phyloP scores from a whole-genome alignment of 768 basidiomycete genomes.

The Tricholoma flavovirens region DNA sequence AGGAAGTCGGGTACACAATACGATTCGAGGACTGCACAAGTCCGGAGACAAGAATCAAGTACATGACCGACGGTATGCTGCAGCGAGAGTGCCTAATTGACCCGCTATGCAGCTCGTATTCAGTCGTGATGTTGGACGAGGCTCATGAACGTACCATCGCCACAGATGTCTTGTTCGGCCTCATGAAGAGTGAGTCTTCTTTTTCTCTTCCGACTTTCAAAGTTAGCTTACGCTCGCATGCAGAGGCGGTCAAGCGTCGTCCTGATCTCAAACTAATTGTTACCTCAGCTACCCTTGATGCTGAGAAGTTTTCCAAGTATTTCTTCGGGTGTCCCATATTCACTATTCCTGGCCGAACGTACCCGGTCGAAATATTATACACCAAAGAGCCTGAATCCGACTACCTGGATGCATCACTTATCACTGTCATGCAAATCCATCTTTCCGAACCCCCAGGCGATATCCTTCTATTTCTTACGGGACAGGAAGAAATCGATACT shows the following conservation, averaged over 20 bases:
- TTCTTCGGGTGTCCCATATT: slow-evolving; percentile 99
- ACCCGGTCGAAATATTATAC: slow-evolving; percentile 96
- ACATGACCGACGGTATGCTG: slow-evolving; percentile 99
- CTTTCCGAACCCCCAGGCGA: slow-evolving; percentile 97
- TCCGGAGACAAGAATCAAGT: slow-evolving; percentile 98
- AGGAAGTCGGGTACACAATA: slow-evolving; percentile 97
- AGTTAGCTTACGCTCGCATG: slow-evolving; percentile 14
- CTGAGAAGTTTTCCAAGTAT: slow-evolving; percentile 99
- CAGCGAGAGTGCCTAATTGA: slow-evolving; percentile 96
- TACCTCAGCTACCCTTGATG: slow-evolving; percentile 97
- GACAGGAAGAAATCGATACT: slow-evolving; percentile 98
- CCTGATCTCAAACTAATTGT: slow-evolving; percentile 97
- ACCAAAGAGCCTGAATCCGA: slow-evolving; percentile 98
- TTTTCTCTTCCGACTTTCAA: background rate
- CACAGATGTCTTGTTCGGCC: slow-evolving; percentile 96
- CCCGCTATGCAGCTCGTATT: slow-evolving; percentile 87
- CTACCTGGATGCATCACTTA: slow-evolving; percentile 96
- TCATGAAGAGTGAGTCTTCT: slow-evolving; percentile 74
- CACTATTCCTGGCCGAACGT: slow-evolving; percentile 99
- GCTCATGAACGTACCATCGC: slow-evolving; percentile 98
- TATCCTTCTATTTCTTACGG: slow-evolving; percentile 93
- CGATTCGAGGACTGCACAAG: slow-evolving; percentile 99
- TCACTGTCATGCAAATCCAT: slow-evolving; percentile 99
- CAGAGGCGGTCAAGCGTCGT: slow-evolving; percentile 92
- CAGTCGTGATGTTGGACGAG: slow-evolving; percentile 97